Evolutionary conservation across 495 filamentous ascomycete genomes (phyloP), one percentile per base, ranked within the genome.

Genomic region (Tuber indicum): DNA sequence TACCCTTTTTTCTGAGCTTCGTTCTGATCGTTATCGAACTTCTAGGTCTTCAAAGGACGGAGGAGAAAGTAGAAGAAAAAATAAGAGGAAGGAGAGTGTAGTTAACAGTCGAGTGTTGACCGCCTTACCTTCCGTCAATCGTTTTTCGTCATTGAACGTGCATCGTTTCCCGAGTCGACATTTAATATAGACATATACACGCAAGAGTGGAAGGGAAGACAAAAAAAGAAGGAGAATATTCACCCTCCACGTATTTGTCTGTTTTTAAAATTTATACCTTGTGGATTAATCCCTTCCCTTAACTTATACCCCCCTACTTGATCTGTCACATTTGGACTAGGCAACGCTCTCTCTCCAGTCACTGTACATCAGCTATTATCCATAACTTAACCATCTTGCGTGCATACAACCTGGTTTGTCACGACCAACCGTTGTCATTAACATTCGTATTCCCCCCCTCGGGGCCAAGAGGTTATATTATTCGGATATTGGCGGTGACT

Each of bases 401-500:
- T 80, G 78, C 78, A 80, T 80, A 80, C 66, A 78, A 17, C 58
- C 74, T 52, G 69, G 71, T 70, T 77, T 73, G 78, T 69, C 78
- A 74, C 79, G 77, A 76, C 78, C 78, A 80, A 80, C 78, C 77
- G 77, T 80, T 80, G 79, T 80, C 52, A 62, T 62, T 62, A 62
- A 62, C 52, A 62, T 62, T 32, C 58, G 58, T 66, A 66, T 66
- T 36, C 26, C 58, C 52, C 52, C 26, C 58, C 76, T 77, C 74
- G 77, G 58, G 77, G 74, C 72, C 43, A 74, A 78, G 78, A 70
- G 80, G 47, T 80, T 71, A 46, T 72, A 74, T 80, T 45, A 66
- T 80, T 80, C 78, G 79, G 79, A 80, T 80, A 80, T 78, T 71
- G 78, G 78, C 72, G 78, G 78, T 80, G 78, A 75, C 77, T 74